Base-by-base conservation (phyloP, 164 flowering plant genomes). In the Pachysandra terminalis region DNA sequence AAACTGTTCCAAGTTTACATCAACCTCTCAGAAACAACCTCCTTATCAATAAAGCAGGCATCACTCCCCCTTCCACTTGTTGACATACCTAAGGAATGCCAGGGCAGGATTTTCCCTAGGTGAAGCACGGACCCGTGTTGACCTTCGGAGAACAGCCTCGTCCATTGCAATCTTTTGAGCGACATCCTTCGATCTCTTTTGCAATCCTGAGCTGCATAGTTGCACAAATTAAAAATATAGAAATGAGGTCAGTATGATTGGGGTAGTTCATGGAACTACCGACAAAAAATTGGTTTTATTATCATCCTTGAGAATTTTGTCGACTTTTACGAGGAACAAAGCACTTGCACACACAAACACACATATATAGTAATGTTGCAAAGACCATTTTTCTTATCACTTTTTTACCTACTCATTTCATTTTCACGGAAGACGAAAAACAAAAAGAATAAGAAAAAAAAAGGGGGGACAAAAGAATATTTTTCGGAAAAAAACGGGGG, bases 41-140 rank as follows among this genome's bases (percentile, higher is more conserved):
- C 19, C 32, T 54, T 40, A 19, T 37, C 40, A 7, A 54, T 37
- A 62, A 55, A 27, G 27, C 14, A 40, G 66, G 63, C 24, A 55
- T 72, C 61, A 83, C 58, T 79, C 79, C 65, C 84, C 93, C 79
- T 89, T 95, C 97, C 90, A 92, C 77, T 87, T 87, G 83, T 92
- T 95, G 23, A 75, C 87, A 71, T 95, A 95, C 57, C 76, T 80
- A 16, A 89, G 84, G 80, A 90, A 92, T 17, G 91, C 82, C 66
- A 66, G 56, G 9, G 93, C 83, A 63, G 90, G 90, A 71, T 78
- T 87, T 51, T 86, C 84, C 78, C 80, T 78, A 0, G 86, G 90
- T 41, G 89, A 88, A 26, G 97, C 91, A 26, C 91, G 86, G 16
- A 95, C 92, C 17, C 99, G 85, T 14, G 87, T 85, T 59, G 99